Conservation (phyloP, 768 basidiomycete genomes). For the Russula sp. region DNA sequence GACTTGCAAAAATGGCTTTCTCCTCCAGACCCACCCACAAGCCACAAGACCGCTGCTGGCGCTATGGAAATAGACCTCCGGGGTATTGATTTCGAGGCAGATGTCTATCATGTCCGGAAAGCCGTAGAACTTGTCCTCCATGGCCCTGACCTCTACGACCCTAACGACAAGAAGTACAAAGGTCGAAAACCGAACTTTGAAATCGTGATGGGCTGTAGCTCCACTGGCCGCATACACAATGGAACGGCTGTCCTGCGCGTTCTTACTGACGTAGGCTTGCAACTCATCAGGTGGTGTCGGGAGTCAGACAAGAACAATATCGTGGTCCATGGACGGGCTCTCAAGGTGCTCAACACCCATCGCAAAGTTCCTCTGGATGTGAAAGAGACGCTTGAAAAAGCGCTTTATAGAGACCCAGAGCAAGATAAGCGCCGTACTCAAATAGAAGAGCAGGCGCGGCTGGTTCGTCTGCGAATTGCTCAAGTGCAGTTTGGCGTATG, state of each 20-base stretch:
- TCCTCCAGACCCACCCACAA: no score
- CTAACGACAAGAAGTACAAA: slow-evolving; percentile 31
- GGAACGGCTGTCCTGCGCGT: slow-evolving; percentile 38
- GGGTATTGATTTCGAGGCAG: slow-evolving; percentile 36
- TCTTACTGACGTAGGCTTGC: slow-evolving; percentile 35
- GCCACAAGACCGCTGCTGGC: no score
- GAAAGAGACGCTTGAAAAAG: slow-evolving; percentile 28
- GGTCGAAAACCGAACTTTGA: slow-evolving; percentile 48
- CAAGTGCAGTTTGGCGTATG: slow-evolving; percentile 63
- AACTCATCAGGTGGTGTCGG: slow-evolving; percentile 42
- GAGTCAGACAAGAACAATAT: slow-evolving; percentile 28
- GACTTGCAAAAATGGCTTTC: no score
- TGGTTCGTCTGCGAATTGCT: slow-evolving; percentile 48
- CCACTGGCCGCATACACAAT: slow-evolving; percentile 49
- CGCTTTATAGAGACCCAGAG: slow-evolving; percentile 30
- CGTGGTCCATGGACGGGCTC: slow-evolving; percentile 25
- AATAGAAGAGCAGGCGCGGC: slow-evolving; percentile 35
- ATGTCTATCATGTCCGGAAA: slow-evolving; percentile 51
- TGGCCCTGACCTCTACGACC: slow-evolving; percentile 42
- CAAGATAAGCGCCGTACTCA: slow-evolving; percentile 25
- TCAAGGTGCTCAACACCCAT: slow-evolving; percentile 24
- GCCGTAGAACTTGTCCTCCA: slow-evolving; percentile 54
- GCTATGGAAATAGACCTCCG: slow-evolving; percentile 37
- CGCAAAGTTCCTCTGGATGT: slow-evolving; percentile 6
- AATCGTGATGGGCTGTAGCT: slow-evolving; percentile 45